These are phyloP conservation scores for Malus hybrid DNA, from an alignment of 331 rosid species.

Conservation along the genomic window DNA sequence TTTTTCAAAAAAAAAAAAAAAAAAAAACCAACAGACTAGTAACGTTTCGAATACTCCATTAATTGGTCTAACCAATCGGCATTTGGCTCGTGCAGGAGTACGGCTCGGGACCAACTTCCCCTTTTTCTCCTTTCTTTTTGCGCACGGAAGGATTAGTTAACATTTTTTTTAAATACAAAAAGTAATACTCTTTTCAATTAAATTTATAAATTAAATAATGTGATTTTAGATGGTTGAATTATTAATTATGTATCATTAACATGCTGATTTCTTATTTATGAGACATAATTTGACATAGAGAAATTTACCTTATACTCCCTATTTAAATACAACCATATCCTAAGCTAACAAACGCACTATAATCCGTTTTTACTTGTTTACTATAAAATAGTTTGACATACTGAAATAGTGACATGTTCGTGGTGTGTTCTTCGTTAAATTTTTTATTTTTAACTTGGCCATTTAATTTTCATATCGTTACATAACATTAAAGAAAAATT, in stretches of 20 bases:
- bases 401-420: neutral
- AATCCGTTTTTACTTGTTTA: neutral
- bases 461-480: neutral
- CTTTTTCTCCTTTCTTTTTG: neutral
- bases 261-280: too few species aligned
- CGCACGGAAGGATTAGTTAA: conserved; percentile 16
- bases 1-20: too few species aligned
- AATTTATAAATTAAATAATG: too few species aligned
- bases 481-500: neutral
- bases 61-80: neutral
- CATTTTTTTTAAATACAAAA: too few species aligned
- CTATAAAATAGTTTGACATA: too few species aligned
- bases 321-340: neutral
- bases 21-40: too few species aligned
- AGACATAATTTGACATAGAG: fast-evolving
- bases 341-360: neutral
- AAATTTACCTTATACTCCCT: neutral
- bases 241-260: too few species aligned
- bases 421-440: too few species aligned
- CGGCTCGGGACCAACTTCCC: neutral
- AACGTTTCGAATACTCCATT: neutral
- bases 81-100: neutral
- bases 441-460: too few species aligned
- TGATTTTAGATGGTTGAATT: too few species aligned
- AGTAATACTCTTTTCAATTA: neutral